Base-by-base conservation (phyloP, 2,329 filamentous ascomycete species). In the Clonostachys rhizophaga region DNA sequence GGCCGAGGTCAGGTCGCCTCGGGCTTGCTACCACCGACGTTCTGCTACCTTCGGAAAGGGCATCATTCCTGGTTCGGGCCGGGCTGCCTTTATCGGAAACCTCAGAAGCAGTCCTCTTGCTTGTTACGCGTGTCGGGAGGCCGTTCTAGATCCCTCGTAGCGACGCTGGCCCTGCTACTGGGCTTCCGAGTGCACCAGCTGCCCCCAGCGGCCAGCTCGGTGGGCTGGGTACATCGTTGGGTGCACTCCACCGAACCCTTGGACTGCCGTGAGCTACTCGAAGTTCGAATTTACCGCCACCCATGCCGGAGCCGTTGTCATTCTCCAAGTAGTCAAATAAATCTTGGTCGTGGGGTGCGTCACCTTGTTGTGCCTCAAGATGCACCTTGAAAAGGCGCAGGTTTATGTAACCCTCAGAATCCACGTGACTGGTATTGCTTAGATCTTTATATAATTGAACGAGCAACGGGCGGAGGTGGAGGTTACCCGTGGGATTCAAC, bases 241-340 rank as follows among this genome's bases (percentile, higher is more conserved):
- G 71, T 47, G 85, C 74, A 67, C 78, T 83, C 14, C 78, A 72
- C 45, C 86, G 75, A 7, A 57, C 55, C 36, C 64, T 61, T 48
- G 66, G 65, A n/a, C 64, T 67, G n/a, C 50, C 51, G 43, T 81
- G 78, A 8, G 8, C 37, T 76, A 74, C 50, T 77, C 79, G 52
- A 30, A 87, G 76, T 34, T 87, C 83, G 59, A 99, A 95, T 24
- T 79, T 86, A n/a, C 94, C 94, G 41, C 92, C 92, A 42, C 94
- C 94, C 58, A 97, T 97, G 49, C 85, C 82, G 3, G 72, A 63
- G 57, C 87, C 95, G 48, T 94, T 94, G 62, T 96, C 89, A 1
- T 92, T 96, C 58, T 97, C 92, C 63, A 89, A 94, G 49, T 95
- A 86, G 48, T 88, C 83, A 37, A 92, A 75, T 56, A 97, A 76